Evolutionary conservation across 2,329 filamentous ascomycete species (phyloP), one percentile per base, ranked within the genome.

Genomic region (Ophiostoma sp.): DNA sequence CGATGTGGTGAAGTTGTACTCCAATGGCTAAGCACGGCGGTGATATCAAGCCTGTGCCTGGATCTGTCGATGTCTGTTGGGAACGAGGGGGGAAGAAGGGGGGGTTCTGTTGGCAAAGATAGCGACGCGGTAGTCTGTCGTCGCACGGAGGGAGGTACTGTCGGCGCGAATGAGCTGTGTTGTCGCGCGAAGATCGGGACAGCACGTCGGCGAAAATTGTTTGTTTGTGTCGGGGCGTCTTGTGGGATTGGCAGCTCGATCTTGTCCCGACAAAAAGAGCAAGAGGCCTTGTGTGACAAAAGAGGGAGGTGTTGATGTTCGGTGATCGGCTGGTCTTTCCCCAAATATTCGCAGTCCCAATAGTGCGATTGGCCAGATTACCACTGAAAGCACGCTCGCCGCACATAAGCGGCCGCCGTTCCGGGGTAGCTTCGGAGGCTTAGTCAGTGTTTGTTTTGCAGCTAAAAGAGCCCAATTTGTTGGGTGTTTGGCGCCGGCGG

Each of bases 391-490:
- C 28, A 48, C 48, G 45, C 17, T 4, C 45, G 19, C 25, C 50
- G 48, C 31, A 48, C 63, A 55, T 52, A 59, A 57, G 36, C 68
- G 50, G n/a, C 52, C 39, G 50, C 25, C 25, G 50, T 61, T 48
- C 39, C 55, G 25, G 50, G 55, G 31, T 57, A 52, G 52, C 57
- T 71, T 64, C 31, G 39, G 11, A n/a, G 57, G 69, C 25, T 71
- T 71, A 63, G 57, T 63, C 55, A 61, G 36, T 42, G 52, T n/a
- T 59, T 70, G 31, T 70, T 57, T 70, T n/a, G 8, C 33, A 22
- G 25, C 12, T 3, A n/a, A 19, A 55, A 7, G 12, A 2, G 45
- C 31, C 39, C 28, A 55, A 52, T 12, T 22, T 39, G 48, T 55
- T 55, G 45, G 66, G 48, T 8, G 22, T 69, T 25, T 39, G 33